These are phyloP conservation scores for Ogataea sp. DNA, from an alignment of 805 yeast species.

Conservation along the genomic window DNA sequence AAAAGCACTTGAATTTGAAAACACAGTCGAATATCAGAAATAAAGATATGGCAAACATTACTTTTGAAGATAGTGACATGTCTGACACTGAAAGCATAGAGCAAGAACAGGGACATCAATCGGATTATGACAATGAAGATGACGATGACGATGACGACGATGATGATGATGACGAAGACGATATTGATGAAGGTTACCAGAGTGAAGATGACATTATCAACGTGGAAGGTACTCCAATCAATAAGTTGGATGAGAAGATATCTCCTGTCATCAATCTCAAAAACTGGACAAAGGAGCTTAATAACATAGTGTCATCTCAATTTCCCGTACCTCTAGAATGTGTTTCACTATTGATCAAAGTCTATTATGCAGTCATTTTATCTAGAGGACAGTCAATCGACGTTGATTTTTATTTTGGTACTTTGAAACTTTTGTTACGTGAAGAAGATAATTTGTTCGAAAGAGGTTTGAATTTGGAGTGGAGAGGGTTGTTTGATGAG, in stretches of 20 bases:
- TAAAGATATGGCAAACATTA: not conserved
- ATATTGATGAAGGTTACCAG: conserved; percentile 29
- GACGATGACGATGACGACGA: conserved; percentile 17
- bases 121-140: conserved; percentile 38
- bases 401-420: conserved; percentile 49
- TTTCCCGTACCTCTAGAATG: conserved; percentile 66
- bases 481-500: conserved; percentile 37
- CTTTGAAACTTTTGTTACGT: conserved; percentile 51
- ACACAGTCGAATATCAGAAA: not conserved
- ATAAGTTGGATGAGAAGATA: conserved; percentile 54
- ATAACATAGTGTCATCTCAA: conserved; percentile 70
- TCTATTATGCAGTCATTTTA: conserved; percentile 64
- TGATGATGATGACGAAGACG: conserved; percentile 27
- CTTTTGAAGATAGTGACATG: not conserved
- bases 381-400: conserved; percentile 65
- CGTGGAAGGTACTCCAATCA: conserved; percentile 37
- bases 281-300: conserved; percentile 83
- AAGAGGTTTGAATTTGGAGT: conserved; percentile 39
- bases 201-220: conserved; percentile 29
- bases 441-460: conserved; percentile 32
- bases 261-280: conserved; percentile 69
- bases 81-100: no score
- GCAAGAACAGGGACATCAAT: conserved; percentile 6
- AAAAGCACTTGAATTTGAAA: conserved; percentile 5
- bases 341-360: conserved; percentile 53